phyloP scores from a whole-genome alignment of 78 protist species.

The Dictyostelium capitatum region DNA sequence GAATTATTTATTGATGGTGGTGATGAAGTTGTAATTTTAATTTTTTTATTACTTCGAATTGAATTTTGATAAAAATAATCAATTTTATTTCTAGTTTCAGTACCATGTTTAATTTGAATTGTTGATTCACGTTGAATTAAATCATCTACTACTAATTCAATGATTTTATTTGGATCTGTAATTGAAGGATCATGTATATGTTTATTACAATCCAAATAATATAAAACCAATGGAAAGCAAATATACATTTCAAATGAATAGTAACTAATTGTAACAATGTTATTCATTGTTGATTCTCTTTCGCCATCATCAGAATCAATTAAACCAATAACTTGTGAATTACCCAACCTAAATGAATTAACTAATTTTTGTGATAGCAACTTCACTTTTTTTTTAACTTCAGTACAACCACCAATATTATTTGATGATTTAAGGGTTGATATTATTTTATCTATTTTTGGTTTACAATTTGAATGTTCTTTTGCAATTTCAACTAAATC shows the following conservation, averaged over 20 bases:
- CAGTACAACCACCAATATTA: background rate
- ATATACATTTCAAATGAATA: constrained; percentile 2
- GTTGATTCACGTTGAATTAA: too few species aligned
- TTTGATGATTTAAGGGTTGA: background rate
- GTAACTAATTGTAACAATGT: background rate
- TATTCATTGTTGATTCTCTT: background rate
- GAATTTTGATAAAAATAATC: too few species aligned
- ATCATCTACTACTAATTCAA: too few species aligned
- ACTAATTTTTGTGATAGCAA: background rate
- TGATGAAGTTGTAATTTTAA: background rate
- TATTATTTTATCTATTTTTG: background rate
- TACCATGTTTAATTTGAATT: too few species aligned
- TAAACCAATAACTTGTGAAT: constrained; percentile 5
- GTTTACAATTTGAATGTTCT: background rate
- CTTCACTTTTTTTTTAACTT: background rate
- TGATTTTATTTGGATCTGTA: too few species aligned
- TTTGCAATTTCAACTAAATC: background rate
- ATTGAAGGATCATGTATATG: too few species aligned
- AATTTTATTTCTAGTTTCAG: too few species aligned
- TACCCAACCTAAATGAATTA: background rate
- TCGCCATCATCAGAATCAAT: background rate
- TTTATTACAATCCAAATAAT: background rate
- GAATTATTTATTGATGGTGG: constrained; percentile 7
- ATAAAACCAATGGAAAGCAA: background rate
- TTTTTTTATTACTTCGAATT: too few species aligned